Percentiles rank a stretch among this genome's conserved stretches.
Conservation (phyloP, 345 rosid genomes). For the Carallia brachiata region DNA sequence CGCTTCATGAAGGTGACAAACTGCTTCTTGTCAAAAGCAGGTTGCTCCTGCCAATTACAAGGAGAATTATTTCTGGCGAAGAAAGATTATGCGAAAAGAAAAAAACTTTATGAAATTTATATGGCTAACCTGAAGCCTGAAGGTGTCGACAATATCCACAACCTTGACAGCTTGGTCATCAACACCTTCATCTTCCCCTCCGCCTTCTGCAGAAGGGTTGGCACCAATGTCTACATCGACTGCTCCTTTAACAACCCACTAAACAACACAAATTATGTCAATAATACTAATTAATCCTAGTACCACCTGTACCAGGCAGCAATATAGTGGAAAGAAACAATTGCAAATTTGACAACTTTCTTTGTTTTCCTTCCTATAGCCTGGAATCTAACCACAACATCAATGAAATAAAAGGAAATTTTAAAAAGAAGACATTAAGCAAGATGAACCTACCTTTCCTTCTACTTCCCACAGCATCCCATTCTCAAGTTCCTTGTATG, state of each 20-base stretch:
- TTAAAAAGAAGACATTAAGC: too few species aligned
- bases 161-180: slow-evolving; percentile 29
- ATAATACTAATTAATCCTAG: neutral
- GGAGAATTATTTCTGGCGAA: neutral
- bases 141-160: slow-evolving; percentile 23
- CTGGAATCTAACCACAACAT: neutral
- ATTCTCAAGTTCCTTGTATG: slow-evolving; percentile 17
- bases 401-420: neutral
- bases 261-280: neutral
- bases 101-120: neutral
- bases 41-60: slow-evolving; percentile 22
- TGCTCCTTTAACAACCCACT: slow-evolving; percentile 28
- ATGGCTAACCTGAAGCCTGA: slow-evolving; percentile 23
- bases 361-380: too few species aligned
- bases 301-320: too few species aligned
- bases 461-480: slow-evolving; percentile 21
- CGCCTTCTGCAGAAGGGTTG: slow-evolving; percentile 28
- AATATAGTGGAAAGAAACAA: neutral
- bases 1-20: slow-evolving; percentile 24
- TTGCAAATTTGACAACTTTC: too few species aligned
- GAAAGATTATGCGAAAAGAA: neutral
- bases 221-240: slow-evolving; percentile 27
- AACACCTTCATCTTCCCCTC: slow-evolving; percentile 25
- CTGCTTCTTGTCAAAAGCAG: slow-evolving; percentile 25
- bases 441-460: slow-evolving; percentile 5